A percentile compares a stretch with the other conserved stretches of the same genome.
Conservation (phyloP, 352 stramenopile species). For the Peronospora tabacina region DNA sequence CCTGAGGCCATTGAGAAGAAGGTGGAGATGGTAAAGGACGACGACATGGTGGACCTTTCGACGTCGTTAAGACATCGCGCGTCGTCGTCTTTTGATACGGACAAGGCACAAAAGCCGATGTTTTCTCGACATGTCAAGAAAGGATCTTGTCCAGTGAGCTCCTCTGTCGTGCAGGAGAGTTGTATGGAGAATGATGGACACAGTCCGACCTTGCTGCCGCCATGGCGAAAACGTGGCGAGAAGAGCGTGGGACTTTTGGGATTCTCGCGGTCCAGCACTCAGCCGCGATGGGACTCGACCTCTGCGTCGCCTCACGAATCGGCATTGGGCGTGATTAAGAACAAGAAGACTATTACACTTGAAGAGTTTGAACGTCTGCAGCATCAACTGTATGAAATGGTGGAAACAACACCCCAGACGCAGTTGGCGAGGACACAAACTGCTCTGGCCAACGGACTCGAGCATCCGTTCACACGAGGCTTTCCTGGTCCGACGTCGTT, state of each 20-base stretch:
- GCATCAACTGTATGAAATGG: conserved; percentile 51
- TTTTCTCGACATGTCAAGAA: conserved; percentile 13
- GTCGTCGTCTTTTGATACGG: conserved; percentile 11
- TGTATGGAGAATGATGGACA: conserved; percentile 21
- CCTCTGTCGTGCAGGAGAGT: conserved; percentile 24
- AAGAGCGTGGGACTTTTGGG: conserved; percentile 40
- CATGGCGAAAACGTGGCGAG: conserved; percentile 35
- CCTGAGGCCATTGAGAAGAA: conserved; percentile 15
- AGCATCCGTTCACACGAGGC: conserved; percentile 26
- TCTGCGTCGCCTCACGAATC: conserved; percentile 42
- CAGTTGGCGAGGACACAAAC: conserved; percentile 50
- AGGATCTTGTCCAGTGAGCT: conserved; percentile 15
- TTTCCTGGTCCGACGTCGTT: conserved; percentile 24
- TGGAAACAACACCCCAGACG: conserved; percentile 54
- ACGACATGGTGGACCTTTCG: conserved; percentile 14
- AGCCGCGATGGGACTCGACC: conserved; percentile 24
- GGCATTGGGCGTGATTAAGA: conserved; percentile 53
- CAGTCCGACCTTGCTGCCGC: conserved; percentile 25
- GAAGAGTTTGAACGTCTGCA: conserved; percentile 70
- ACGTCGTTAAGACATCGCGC: conserved; percentile 15
- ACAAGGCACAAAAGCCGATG: conserved; percentile 14
- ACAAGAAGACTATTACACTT: conserved; percentile 69
- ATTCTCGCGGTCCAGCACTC: conserved; percentile 31
- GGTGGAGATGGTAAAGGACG: conserved; percentile 14
- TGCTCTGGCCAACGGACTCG: conserved; percentile 38